Evolutionary conservation across 257 asterid species (phyloP), one percentile per base, ranked within the genome.

Genomic region (Petunia secreta): DNA sequence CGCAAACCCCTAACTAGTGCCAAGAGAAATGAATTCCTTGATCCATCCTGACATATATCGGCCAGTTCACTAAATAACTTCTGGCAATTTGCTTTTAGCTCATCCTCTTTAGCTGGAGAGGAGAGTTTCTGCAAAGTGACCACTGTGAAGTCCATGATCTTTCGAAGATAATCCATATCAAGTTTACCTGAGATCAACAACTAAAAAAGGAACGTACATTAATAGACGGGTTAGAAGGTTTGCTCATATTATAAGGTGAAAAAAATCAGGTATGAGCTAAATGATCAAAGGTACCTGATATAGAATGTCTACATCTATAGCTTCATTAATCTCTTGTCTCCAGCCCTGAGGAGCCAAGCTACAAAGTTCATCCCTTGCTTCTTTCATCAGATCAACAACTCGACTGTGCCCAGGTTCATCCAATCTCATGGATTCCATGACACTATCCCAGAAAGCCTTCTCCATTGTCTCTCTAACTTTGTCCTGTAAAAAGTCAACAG

Each of bases 391-490:
- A 79, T 87, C 97, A 88, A 89, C 89, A 58, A 94, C 86, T 71
- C 88, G 89, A 85, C 75, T 83, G 81, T 87, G 90, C 66, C 94
- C 83, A n/a, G 94, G 91, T 78, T 86, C 84, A 79, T 92, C 88
- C 84, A 90, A 90, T 75, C 82, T 90, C 85, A 94, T 87, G 36
- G 97, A 91, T 81, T 94, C 97, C 81, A 90, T 83, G 50, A 96
- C 81, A 78, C 91, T 92, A 86, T 96, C 98, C 99, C 99, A 96
- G 85, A 92, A 96, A 77, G 98, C 99, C 63, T 88, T 90, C 89
- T 89, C 92, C 98, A 96, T 90, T 1, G 92, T 84, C 81, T 89
- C 91, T 84, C 82, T 91, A 25, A 94, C 81, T 82, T 87, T 90
- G 82, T 79, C 91, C 99, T 96, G 91, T 79, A n/a, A 83, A 57